Evolutionary conservation across 2,329 filamentous ascomycete species (phyloP).

Genomic region (Arthrobotrys conoides): DNA sequence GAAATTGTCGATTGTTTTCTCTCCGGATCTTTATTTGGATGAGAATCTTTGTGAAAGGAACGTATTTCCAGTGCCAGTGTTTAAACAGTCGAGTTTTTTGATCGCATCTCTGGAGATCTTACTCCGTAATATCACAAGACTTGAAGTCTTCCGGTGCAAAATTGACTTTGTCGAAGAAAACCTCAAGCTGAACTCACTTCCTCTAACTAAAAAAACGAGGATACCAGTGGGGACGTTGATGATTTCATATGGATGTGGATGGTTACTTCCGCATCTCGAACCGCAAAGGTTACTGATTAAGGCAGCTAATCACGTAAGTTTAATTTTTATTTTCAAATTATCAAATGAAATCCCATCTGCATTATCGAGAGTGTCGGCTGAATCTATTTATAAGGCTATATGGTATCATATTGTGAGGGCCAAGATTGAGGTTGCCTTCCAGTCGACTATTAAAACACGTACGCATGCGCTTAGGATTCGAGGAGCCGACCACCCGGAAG

Average conservation of each 20-base stretch:
- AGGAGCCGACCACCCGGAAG: background rate
- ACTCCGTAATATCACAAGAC: conserved; percentile 3
- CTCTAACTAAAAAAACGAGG: background rate
- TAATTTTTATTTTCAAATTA: background rate
- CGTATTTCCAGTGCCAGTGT: background rate
- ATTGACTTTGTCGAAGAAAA: background rate
- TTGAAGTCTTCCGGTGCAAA: background rate
- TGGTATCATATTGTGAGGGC: conserved; percentile 12
- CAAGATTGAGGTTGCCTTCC: too few species aligned
- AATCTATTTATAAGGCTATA: background rate
- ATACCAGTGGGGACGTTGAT: background rate
- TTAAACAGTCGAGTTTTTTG: background rate
- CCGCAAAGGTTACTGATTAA: background rate
- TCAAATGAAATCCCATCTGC: background rate
- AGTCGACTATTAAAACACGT: background rate
- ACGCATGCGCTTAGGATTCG: background rate
- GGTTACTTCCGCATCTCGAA: conserved; percentile 10
- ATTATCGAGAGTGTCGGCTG: background rate
- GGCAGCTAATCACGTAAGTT: background rate
- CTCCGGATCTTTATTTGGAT: background rate
- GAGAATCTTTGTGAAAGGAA: background rate
- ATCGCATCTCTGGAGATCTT: background rate
- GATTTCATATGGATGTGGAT: conserved; percentile 11
- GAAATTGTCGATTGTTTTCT: conserved; percentile 4
- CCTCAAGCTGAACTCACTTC: background rate